Base-by-base conservation (phyloP, 139 green algal species). In the Chara braunii region DNA sequence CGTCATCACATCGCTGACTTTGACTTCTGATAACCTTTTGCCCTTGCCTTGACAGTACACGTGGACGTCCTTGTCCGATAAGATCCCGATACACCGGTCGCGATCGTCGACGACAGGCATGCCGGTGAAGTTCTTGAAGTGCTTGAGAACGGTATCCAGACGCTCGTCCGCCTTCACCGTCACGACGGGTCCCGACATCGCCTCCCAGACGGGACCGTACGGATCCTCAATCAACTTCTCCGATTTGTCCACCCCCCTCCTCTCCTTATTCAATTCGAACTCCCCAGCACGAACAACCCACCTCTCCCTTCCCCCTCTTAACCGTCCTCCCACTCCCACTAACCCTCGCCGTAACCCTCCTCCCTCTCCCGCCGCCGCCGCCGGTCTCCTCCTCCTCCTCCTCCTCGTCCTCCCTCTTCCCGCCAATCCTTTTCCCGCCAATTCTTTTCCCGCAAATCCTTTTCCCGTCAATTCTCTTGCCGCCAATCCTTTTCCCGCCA, bases 121-220 rank as follows among this genome's bases (percentile, higher is more conserved):
- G 22, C 60, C 60, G 23, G 60, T 70, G 60, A 66, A 70, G 28
- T 70, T 33, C 12, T 60, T 50, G 50, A 70, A 70, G 18, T 66
- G 60, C 26, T 65, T 34, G 2, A 70, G 8, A 9, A 70, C 45
- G 4, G 26, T 24, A n/a, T 12, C 51, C 26, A 70, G 50, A 18
- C 18, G 22, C 6, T 34, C 28, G 22, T 64, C 55, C 51, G 60
- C 14, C 2, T 6, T 2, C 6, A 50, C 50, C 2, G 60, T 70
- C 5, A 70, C 44, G n/a, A 37, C 55, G n/a, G 18, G 23, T 8
- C 43, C 33, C 18, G 57, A 43, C 57, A 59, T 60, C 43, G 26
- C 7, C 6, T 48, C 30, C 18, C 42, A 14, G 6, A 66, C 57
- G 57, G 18, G 57, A 18, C 23, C 57, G 57, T 66, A 66, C 35